Evolutionary conservation across 257 asterid species (phyloP).

Genomic region (Euphrasia confusa): DNA sequence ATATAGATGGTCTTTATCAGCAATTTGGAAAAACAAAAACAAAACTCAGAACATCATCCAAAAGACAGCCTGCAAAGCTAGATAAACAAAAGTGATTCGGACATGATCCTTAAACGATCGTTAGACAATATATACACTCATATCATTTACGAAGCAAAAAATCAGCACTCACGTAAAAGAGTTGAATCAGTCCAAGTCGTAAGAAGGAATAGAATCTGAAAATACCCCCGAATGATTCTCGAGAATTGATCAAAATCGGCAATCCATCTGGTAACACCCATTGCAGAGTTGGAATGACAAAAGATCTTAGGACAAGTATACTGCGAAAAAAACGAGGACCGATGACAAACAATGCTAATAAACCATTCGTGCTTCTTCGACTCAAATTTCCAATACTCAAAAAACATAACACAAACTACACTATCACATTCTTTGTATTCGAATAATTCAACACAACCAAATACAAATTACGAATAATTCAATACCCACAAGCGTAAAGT

Average conservation of each 20-base stretch:
- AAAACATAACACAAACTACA: too few species aligned
- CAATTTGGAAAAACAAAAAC: neutral
- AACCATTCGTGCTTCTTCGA: too few species aligned
- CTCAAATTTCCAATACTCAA: too few species aligned
- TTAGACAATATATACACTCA: too few species aligned
- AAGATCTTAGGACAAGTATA: constrained; percentile 66
- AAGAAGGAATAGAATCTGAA: constrained; percentile 65
- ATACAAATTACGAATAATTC: too few species aligned
- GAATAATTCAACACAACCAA: too few species aligned
- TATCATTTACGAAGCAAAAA: constrained; percentile 11
- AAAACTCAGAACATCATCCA: neutral
- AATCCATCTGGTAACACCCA: constrained; percentile 80
- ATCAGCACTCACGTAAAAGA: constrained; percentile 72
- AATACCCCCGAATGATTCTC: constrained; percentile 47
- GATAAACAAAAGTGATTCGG: neutral
- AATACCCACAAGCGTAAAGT: too few species aligned
- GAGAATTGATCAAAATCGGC: constrained; percentile 28
- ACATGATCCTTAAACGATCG: neutral
- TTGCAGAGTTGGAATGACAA: constrained; percentile 62
- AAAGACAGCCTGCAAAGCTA: too few species aligned
- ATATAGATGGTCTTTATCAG: too few species aligned
- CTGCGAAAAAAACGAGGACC: constrained; percentile 39
- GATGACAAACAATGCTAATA: too few species aligned
- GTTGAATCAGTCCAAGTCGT: constrained; percentile 65
- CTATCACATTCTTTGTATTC: too few species aligned